phyloP scores from a whole-genome alignment of 2,329 filamentous ascomycete species.

The Akanthomyces dipterigenus region DNA sequence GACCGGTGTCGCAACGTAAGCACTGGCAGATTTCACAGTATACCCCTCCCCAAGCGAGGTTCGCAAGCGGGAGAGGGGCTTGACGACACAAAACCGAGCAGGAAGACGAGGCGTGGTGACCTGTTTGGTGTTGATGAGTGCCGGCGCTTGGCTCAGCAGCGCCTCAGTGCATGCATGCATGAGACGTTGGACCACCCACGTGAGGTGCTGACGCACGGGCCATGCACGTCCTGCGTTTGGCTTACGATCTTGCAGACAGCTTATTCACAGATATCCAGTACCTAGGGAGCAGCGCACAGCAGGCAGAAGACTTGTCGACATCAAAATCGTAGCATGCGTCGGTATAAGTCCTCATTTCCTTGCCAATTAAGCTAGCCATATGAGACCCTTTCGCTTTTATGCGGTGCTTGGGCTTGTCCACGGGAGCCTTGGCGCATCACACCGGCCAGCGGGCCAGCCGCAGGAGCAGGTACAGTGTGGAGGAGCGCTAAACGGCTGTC shows the following conservation, averaged over 20 bases:
- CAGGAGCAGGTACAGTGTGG: neutral
- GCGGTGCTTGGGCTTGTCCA: neutral
- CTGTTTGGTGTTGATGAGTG: slow-evolving; percentile 7
- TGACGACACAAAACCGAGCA: neutral
- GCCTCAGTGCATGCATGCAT: neutral
- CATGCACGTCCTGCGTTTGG: neutral
- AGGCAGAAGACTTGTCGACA: neutral
- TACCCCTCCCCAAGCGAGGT: slow-evolving; percentile 22
- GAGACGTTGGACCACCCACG: slow-evolving; percentile 10
- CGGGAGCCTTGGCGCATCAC: neutral
- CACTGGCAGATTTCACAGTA: slow-evolving; percentile 1
- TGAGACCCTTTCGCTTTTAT: neutral
- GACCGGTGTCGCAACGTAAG: neutral
- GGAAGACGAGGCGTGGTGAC: neutral
- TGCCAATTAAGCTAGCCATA: too few species aligned
- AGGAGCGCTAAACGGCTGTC: neutral
- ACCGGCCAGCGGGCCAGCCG: neutral
- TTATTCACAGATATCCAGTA: neutral
- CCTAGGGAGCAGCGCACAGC: too few species aligned
- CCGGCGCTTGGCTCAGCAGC: slow-evolving; percentile 2
- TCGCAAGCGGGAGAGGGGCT: slow-evolving; percentile 12
- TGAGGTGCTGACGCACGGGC: slow-evolving; percentile 11
- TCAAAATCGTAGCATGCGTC: neutral
- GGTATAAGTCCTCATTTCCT: neutral
- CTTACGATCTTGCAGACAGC: slow-evolving; percentile 1